These are phyloP conservation scores for Ruellia speciosa DNA, from an alignment of 305 asterid genomes.

Conservation along the genomic window DNA sequence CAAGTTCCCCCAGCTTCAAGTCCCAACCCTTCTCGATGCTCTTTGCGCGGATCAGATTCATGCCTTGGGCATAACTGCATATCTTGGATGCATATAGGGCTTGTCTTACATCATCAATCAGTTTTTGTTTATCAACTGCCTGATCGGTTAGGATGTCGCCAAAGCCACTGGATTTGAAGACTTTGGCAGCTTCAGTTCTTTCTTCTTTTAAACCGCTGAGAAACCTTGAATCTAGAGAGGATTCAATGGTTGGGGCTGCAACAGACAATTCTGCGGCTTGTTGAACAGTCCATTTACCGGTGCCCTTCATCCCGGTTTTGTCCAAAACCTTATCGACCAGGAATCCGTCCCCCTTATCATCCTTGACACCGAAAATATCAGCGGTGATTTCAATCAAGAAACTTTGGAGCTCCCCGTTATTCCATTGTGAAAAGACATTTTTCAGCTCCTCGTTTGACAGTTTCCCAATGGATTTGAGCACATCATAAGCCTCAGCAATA, in stretches of 20 bases:
- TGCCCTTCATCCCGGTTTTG: conserved; percentile 45
- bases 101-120: conserved; percentile 70
- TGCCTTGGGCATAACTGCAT: conserved; percentile 79
- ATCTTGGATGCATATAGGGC: conserved; percentile 73
- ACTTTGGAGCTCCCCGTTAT: conserved; percentile 60
- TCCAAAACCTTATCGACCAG: conserved; percentile 71
- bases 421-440: conserved; percentile 59
- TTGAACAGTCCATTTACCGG: conserved; percentile 83
- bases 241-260: conserved; percentile 76
- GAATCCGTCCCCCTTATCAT: conserved; percentile 46
- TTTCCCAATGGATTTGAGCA: conserved; percentile 50
- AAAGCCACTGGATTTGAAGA: conserved; percentile 47
- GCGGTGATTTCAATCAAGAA: conserved; percentile 65
- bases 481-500: conserved; percentile 70
- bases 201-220: conserved; percentile 72
- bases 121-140: conserved; percentile 45
- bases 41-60: conserved; percentile 67
- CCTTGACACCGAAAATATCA: conserved; percentile 55
- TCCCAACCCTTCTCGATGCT: conserved; percentile 66
- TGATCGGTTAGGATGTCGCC: conserved; percentile 33
- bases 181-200: conserved; percentile 42
- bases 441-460: conserved; percentile 46
- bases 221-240: conserved; percentile 57
- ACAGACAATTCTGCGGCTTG: conserved; percentile 74
- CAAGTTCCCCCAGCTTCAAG: conserved; percentile 65